Evolutionary conservation across 768 basidiomycete species (phyloP), one percentile per base, ranked within the genome.

Genomic region (Coprinopsis strossmayeri): DNA sequence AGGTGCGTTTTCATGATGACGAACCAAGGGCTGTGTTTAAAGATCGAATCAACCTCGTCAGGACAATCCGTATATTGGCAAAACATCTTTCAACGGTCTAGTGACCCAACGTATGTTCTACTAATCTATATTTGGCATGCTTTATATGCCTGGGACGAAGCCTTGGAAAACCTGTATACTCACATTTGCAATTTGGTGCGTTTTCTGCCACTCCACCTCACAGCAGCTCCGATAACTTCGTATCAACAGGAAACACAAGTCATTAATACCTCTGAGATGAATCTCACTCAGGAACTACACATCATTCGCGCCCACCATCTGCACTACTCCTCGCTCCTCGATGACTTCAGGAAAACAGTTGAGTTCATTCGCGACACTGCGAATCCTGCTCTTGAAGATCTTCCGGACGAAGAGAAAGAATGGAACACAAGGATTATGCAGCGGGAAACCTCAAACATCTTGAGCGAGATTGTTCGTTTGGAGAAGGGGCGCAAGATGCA

Each of bases 101-200:
- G 61, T 3, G 81, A 82, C 49, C 78, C 79, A 1, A 81, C 81
- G 0, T 78, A 81, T 49, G 53, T 80, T 0, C 61, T 82, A 18
- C 59, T 82, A 9, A 66, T 72, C 3, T 72, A 73, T 32, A 59
- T 81, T 17, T 82, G 79, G 81, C 76, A 81, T 47, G 72, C 78
- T 1, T 50, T 81, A 39, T 82, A 82, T 53, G 73, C 77, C 0
- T 82, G 79, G 78, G 80, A 82, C 47, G 72, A 82, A 56, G 69
- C 78, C 0, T 58, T 82, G 7, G 80, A 81, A 52, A 60, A 66
- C 27, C 60, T 82, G 4, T 81, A 79, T 49, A 53, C 57, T 0
- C 73, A 81, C 56, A 71, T 81, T 21, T 74, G 67, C 55, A 57
- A 53, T 30, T 62, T 81, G 21, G 79, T 80, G 50, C 45, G 72